phyloP scores from a whole-genome alignment of 768 basidiomycete species.

The Phylloporus scabripes region DNA sequence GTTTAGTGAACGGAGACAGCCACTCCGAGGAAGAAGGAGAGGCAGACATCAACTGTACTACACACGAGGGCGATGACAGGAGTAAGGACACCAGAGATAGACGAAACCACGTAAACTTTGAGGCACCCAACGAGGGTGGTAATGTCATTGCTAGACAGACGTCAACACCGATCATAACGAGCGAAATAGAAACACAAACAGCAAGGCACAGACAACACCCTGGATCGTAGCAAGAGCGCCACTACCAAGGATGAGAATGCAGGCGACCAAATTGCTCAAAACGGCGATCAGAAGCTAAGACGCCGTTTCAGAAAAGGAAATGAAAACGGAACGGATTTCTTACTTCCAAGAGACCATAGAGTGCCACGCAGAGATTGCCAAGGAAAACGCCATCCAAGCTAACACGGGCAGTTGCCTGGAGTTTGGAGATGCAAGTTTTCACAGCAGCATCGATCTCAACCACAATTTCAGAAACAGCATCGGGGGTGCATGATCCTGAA shows the following conservation, averaged over 20 bases:
- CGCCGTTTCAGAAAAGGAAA: no score
- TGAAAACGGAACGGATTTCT: not conserved
- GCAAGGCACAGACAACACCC: conserved; percentile 1
- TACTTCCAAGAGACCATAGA: conserved; percentile 5
- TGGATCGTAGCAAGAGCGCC: conserved; percentile 4
- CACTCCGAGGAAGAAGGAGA: conserved; percentile 1
- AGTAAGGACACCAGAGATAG: conserved; percentile 5
- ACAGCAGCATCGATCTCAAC: conserved; percentile 2
- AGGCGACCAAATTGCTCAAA: conserved; percentile 5
- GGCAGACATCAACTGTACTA: not conserved
- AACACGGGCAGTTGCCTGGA: conserved; percentile 6
- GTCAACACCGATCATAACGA: not conserved
- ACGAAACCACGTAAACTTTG: conserved; percentile 1
- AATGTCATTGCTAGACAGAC: not conserved
- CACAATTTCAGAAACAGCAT: not conserved
- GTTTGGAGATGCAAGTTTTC: not conserved
- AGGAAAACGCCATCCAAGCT: conserved; percentile 11
- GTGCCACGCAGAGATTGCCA: not conserved
- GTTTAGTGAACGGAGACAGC: not conserved
- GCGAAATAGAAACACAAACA: conserved; percentile 6
- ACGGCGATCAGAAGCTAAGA: not conserved
- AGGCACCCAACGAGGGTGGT: conserved; percentile 11
- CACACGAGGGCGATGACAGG: conserved; percentile 7
- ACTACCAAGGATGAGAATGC: not conserved
- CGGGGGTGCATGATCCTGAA: not conserved